Evolutionary conservation across 2,329 filamentous ascomycete genomes (phyloP).

Genomic region (Aspergillus fumigatiaffinis): DNA sequence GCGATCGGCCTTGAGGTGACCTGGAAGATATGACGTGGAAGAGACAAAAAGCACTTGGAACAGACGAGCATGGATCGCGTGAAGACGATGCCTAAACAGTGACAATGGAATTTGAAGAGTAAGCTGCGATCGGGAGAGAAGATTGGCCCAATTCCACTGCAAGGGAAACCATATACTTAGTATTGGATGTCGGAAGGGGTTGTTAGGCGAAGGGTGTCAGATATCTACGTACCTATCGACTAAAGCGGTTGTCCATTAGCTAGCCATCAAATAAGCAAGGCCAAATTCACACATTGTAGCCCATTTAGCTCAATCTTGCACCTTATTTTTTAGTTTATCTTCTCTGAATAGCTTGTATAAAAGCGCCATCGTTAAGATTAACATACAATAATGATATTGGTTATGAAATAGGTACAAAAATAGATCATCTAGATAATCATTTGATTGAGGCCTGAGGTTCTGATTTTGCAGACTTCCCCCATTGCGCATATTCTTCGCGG

Average conservation of each 20-base stretch:
- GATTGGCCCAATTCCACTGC: not conserved
- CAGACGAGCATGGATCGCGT: too few species aligned
- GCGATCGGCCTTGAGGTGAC: conserved; percentile 27
- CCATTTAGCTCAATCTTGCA: not conserved
- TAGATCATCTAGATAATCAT: not conserved
- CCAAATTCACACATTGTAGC: not conserved
- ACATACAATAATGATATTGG: not conserved
- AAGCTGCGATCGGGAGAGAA: not conserved
- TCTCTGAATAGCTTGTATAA: not conserved
- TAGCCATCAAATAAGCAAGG: not conserved
- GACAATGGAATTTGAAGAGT: not conserved
- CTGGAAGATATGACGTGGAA: conserved; percentile 20
- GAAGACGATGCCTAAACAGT: not conserved
- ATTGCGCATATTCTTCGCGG: conserved; percentile 56
- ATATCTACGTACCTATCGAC: not conserved
- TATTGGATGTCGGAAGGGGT: not conserved
- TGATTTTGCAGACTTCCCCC: conserved; percentile 35
- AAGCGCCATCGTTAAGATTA: not conserved
- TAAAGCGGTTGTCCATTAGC: not conserved
- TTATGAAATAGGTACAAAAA: not conserved
- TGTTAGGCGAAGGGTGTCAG: not conserved
- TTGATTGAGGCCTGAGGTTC: not conserved
- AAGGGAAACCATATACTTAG: not conserved
- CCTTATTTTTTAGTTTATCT: too few species aligned
- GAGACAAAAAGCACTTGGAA: not conserved